Percentiles rank a stretch among this genome's conserved stretches.
These are phyloP conservation scores for Starmera quercuum DNA, from an alignment of 805 yeast species.

Conservation along the genomic window DNA sequence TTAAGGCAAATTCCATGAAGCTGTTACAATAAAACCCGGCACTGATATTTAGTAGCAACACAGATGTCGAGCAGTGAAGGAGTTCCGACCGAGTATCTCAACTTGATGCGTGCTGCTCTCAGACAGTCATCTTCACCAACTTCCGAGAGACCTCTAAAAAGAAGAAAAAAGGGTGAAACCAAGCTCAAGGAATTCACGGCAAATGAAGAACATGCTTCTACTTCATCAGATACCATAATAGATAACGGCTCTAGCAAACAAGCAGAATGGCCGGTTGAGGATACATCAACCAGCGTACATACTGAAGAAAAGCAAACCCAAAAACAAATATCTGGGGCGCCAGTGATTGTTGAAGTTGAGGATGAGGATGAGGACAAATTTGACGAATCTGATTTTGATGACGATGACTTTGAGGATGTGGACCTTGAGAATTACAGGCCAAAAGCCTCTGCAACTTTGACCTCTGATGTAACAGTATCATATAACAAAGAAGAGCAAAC, in stretches of 20 bases:
- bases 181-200: not conserved
- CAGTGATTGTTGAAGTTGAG: not conserved
- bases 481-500: constrained; percentile 11
- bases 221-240: not conserved
- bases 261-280: not conserved
- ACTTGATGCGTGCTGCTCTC: not conserved
- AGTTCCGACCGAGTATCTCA: not conserved
- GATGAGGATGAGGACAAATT: not conserved
- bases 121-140: not conserved
- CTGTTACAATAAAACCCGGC: no score
- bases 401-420: constrained; percentile 1
- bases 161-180: not conserved
- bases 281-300: not conserved
- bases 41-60: no score
- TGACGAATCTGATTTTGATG: not conserved
- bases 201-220: not conserved
- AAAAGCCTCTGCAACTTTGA: not conserved
- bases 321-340: not conserved
- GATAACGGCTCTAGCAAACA: not conserved
- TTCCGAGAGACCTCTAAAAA: not conserved
- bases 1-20: no score
- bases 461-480: not conserved
- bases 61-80: not conserved
- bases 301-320: not conserved
- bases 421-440: not conserved